Base-by-base conservation (phyloP, 768 basidiomycete genomes). In the Tricholoma terreum region DNA sequence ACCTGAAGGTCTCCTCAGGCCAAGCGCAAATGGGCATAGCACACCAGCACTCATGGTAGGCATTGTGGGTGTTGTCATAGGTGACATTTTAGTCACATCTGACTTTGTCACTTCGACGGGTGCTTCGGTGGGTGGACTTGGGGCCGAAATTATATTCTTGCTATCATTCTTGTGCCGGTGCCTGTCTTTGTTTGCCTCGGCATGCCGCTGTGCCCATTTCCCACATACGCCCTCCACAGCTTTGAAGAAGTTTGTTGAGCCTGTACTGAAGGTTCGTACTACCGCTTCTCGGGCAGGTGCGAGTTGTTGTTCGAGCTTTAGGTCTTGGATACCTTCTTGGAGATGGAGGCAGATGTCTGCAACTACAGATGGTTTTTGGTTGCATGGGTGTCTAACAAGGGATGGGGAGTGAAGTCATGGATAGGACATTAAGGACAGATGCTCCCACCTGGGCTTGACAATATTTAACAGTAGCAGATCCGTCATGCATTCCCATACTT, bases 401-500 rank as follows among this genome's bases (percentile, higher is more conserved):
- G 52, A 36, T 58, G 57, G 38, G 50, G 40, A 35, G 33, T 21
- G 38, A 11, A 46, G 22, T 21, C 10, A 46, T n/a, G 27, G 12
- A 45, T 6, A 14, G 19, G 10, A 30, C 27, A 33, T 10, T 22
- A 19, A 17, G 35, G 43, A 21, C 27, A n/a, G 45, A 24, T 17
- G 10, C 5, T 68, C 76, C 24, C 59, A 94, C 93, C 91, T 80
- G 34, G 96, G 91, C 69, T 99, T 97, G 54, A 96, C 83, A 49
- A 98, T 91, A 68, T 99, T 96, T 67, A 99, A 99, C 10, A 98
- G 73, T 59, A 93, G 77, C 1, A 92, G 89, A 71, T 99, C 97
- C 1, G 97, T 98, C 38, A 86, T 83, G 45, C 83, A 77, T 50
- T 98, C 85, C 97, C 97, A 99, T 3, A 92, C 84, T 54, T 89